Conservation (phyloP, 805 yeast genomes). For the Ascoidea tarda region DNA sequence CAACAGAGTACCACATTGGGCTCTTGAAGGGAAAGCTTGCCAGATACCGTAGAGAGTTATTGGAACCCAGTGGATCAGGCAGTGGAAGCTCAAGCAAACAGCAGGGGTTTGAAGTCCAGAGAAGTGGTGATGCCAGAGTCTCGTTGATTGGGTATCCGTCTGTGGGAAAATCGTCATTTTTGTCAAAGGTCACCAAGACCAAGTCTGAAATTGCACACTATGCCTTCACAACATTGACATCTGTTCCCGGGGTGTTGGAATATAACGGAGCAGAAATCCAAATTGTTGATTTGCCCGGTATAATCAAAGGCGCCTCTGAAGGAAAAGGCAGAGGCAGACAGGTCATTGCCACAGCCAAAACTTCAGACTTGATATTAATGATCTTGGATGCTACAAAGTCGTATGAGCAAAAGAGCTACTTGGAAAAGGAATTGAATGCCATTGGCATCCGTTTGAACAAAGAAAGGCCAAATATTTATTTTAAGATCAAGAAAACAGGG, state of each 20-base stretch:
- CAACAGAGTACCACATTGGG: slow-evolving; percentile 95
- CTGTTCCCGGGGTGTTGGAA: slow-evolving; percentile 91
- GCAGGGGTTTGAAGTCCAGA: slow-evolving; percentile 85
- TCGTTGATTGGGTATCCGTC: slow-evolving; percentile 95
- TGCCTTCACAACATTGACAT: slow-evolving; percentile 90
- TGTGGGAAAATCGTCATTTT: slow-evolving; percentile 88
- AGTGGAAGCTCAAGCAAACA: slow-evolving; percentile 62
- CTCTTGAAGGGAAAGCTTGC: slow-evolving; percentile 90
- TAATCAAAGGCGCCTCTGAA: slow-evolving; percentile 90
- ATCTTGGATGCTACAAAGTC: slow-evolving; percentile 93
- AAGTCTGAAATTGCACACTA: slow-evolving; percentile 91
- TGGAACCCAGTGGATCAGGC: slow-evolving; percentile 72
- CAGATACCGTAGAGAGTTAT: slow-evolving; percentile 74
- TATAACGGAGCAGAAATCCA: slow-evolving; percentile 96
- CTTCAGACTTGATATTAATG: slow-evolving; percentile 87
- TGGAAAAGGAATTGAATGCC: slow-evolving; percentile 82
- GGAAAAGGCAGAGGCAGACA: slow-evolving; percentile 98
- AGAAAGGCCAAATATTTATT: slow-evolving; percentile 63
- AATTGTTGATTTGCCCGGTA: slow-evolving; percentile 95
- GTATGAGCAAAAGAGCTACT: slow-evolving; percentile 71
- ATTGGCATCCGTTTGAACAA: slow-evolving; percentile 88
- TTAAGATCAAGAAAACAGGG: slow-evolving; percentile 74
- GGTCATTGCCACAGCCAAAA: slow-evolving; percentile 91
- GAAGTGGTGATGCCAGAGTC: slow-evolving; percentile 93
- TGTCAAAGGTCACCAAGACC: slow-evolving; percentile 83